A percentile compares a stretch with the other conserved stretches of the same genome.
These are phyloP conservation scores for Escallonia herrerae DNA, from an alignment of 129 eudicot species.

Conservation along the genomic window DNA sequence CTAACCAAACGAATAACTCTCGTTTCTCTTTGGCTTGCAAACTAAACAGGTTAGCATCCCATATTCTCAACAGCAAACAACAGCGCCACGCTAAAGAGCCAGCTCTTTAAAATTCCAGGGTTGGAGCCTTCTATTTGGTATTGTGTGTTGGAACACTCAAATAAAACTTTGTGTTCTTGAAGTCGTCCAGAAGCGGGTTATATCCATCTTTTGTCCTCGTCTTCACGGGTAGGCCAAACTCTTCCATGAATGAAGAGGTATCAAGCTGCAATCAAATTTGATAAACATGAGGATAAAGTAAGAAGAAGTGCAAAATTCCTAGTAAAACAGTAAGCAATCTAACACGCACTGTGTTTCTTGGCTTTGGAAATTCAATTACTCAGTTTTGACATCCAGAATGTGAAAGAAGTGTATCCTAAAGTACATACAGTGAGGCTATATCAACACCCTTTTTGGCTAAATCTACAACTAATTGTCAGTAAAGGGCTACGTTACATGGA, in stretches of 20 bases:
- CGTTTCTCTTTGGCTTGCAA: background rate
- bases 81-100: background rate
- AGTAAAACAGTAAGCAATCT: too few relatives aligned
- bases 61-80: background rate
- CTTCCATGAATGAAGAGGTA: conserved; percentile 93
- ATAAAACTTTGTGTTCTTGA: conserved; percentile 87
- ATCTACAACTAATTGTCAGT: too few relatives aligned
- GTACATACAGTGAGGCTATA: too few relatives aligned
- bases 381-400: too few relatives aligned
- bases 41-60: background rate
- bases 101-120: too few relatives aligned
- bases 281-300: conserved; percentile 1
- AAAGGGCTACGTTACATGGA: too few relatives aligned
- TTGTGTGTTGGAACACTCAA: conserved; percentile 93
- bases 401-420: too few relatives aligned
- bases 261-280: conserved; percentile 53
- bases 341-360: too few relatives aligned
- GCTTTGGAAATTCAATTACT: too few relatives aligned
- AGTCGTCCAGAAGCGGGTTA: conserved; percentile 92
- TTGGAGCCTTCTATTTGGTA: conserved; percentile 38
- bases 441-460: too few relatives aligned
- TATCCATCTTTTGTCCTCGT: conserved; percentile 95
- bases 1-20: background rate
- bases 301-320: background rate
- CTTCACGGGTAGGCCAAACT: conserved; percentile 85